Evolutionary conservation across 2,329 filamentous ascomycete species (phyloP).

Genomic region (Pseudogymnoascus sp.): DNA sequence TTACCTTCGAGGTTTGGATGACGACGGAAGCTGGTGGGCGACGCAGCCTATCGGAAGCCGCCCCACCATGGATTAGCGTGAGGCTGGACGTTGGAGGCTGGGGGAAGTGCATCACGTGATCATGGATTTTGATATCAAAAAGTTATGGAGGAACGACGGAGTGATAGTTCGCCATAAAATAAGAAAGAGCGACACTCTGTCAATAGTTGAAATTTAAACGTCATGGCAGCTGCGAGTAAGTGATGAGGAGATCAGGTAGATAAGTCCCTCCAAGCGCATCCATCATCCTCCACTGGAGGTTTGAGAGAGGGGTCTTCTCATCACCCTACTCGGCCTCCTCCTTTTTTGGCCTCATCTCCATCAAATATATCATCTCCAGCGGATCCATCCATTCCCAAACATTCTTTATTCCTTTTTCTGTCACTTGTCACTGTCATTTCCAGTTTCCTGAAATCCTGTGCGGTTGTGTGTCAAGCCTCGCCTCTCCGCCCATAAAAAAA

Average conservation of each 20-base stretch:
- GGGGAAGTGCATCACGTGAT: not conserved
- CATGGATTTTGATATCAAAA: not conserved
- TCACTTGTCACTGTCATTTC: not conserved
- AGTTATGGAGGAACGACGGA: not conserved
- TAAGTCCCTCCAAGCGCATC: not conserved
- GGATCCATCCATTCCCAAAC: not conserved
- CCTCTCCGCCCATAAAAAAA: slow-evolving; percentile 5
- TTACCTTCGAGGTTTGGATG: slow-evolving; percentile 11
- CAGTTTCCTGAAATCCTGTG: slow-evolving; percentile 1
- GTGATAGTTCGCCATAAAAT: not conserved
- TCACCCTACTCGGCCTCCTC: slow-evolving; percentile 1
- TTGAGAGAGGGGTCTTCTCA: not conserved
- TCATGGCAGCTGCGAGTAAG: not conserved
- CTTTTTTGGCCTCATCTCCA: not conserved
- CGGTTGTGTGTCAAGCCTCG: not conserved
- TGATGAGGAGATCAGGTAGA: not conserved
- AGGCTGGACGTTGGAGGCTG: slow-evolving; percentile 1
- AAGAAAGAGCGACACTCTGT: not conserved
- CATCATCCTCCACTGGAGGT: not conserved
- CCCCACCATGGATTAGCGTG: slow-evolving; percentile 8
- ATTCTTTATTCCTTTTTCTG: not conserved
- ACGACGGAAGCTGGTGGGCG: slow-evolving; percentile 10
- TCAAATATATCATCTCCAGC: slow-evolving; percentile 3
- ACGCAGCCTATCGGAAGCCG: slow-evolving; percentile 9
- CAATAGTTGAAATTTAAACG: not conserved